Evolutionary conservation across 345 rosid species (phyloP).

Genomic region (Citrus medica): DNA sequence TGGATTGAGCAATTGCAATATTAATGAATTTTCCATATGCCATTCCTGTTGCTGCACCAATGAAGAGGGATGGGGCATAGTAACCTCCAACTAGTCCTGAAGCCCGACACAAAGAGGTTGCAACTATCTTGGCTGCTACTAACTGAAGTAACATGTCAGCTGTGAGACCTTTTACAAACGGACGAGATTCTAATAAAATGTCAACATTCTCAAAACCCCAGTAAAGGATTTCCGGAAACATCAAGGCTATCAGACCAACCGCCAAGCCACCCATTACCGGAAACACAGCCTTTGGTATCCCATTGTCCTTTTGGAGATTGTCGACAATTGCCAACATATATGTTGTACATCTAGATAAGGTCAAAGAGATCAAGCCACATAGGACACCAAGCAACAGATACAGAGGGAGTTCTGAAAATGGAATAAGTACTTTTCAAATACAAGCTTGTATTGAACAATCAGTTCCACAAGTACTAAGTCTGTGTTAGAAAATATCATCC

Average conservation of each 20-base stretch:
- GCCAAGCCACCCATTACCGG: slow-evolving; percentile 74
- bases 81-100: slow-evolving; percentile 93
- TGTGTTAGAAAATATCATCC: not conserved
- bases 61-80: slow-evolving; percentile 94
- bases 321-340: slow-evolving; percentile 49
- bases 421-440: slow-evolving; percentile 6
- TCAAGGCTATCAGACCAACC: slow-evolving; percentile 68
- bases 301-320: slow-evolving; percentile 52
- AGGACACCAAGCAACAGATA: slow-evolving; percentile 80
- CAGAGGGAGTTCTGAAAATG: slow-evolving; percentile 78
- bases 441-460: not conserved
- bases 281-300: slow-evolving; percentile 69
- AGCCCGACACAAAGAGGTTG: slow-evolving; percentile 89
- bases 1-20: slow-evolving; percentile 52
- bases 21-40: slow-evolving; percentile 84
- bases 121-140: slow-evolving; percentile 74
- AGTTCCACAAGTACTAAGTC: not conserved
- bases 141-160: slow-evolving; percentile 78
- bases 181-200: slow-evolving; percentile 81
- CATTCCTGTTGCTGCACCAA: slow-evolving; percentile 97
- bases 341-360: slow-evolving; percentile 75
- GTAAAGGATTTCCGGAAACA: slow-evolving; percentile 85
- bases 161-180: slow-evolving; percentile 71
- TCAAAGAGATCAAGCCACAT: slow-evolving; percentile 73
- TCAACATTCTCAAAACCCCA: slow-evolving; percentile 98